phyloP scores from a whole-genome alignment of 2,329 filamentous ascomycete species.

The Macrophomina tecta region DNA sequence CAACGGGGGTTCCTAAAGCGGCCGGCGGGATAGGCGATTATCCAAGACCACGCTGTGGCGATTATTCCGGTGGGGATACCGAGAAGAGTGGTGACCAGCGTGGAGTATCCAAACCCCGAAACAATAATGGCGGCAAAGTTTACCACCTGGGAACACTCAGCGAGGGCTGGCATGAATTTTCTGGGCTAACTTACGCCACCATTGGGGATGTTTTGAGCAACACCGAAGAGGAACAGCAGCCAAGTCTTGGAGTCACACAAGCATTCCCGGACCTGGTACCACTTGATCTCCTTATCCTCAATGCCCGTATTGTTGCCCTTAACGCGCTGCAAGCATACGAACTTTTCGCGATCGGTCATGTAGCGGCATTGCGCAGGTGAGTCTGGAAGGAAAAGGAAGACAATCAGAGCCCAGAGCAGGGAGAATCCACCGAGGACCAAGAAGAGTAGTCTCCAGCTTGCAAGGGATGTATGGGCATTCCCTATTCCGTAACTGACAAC shows the following conservation, averaged over 20 bases:
- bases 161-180: neutral
- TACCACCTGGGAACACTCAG: slow-evolving; percentile 32
- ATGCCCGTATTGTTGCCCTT: slow-evolving; percentile 25
- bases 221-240: slow-evolving; percentile 38
- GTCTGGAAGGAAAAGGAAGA: slow-evolving; percentile 32
- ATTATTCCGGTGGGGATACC: slow-evolving; percentile 46
- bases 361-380: slow-evolving; percentile 34
- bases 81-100: slow-evolving; percentile 44
- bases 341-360: slow-evolving; percentile 25
- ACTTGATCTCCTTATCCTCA: slow-evolving; percentile 36
- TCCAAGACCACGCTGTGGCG: slow-evolving; percentile 40
- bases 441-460: slow-evolving; percentile 30
- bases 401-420: slow-evolving; percentile 29
- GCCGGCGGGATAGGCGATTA: slow-evolving; percentile 40
- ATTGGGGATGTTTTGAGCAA: slow-evolving; percentile 46
- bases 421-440: slow-evolving; percentile 29
- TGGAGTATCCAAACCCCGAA: slow-evolving; percentile 45
- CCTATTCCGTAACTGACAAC: slow-evolving; percentile 22
- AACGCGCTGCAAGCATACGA: slow-evolving; percentile 11
- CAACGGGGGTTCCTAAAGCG: slow-evolving; percentile 39
- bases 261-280: slow-evolving; percentile 39
- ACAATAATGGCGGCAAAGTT: slow-evolving; percentile 50
- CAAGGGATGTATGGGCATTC: slow-evolving; percentile 1
- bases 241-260: slow-evolving; percentile 47
- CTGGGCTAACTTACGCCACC: slow-evolving; percentile 40